phyloP scores from a whole-genome alignment of 495 filamentous ascomycete genomes.

The Penicillium samsonianum region DNA sequence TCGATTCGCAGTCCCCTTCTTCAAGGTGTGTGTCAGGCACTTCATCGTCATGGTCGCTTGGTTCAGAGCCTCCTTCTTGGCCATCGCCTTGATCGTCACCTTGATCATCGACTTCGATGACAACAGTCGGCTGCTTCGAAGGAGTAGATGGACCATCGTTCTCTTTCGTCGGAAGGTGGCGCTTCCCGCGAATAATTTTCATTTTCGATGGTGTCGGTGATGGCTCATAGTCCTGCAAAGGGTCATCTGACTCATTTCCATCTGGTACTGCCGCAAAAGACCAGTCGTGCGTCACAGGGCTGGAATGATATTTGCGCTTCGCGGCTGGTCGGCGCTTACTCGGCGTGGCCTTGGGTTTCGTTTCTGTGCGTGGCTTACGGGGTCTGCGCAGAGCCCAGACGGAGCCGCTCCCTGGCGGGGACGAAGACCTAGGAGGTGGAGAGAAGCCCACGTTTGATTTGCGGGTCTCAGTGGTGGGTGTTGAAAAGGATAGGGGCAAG shows the following conservation, averaged over 20 bases:
- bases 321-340: constrained; percentile 24
- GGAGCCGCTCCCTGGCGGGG: constrained; percentile 42
- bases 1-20: too few species aligned
- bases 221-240: constrained; percentile 42
- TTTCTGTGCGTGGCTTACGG: constrained; percentile 28
- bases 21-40: too few species aligned
- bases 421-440: constrained; percentile 27
- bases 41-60: background rate
- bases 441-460: constrained; percentile 15
- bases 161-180: constrained; percentile 7
- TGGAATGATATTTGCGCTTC: constrained; percentile 37
- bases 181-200: constrained; percentile 29
- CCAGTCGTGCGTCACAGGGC: constrained; percentile 45
- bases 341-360: constrained; percentile 25
- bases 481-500: constrained; percentile 36
- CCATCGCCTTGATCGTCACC: background rate
- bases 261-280: constrained; percentile 43
- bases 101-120: background rate
- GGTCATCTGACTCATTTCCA: constrained; percentile 49
- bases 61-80: background rate
- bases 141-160: background rate
- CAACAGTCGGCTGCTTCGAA: background rate
- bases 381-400: constrained; percentile 40
- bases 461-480: constrained; percentile 32
- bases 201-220: constrained; percentile 35